These are phyloP conservation scores for Phascolomyces articulosus DNA, from an alignment of 371 early-diverging fungal species.

Conservation along the genomic window DNA sequence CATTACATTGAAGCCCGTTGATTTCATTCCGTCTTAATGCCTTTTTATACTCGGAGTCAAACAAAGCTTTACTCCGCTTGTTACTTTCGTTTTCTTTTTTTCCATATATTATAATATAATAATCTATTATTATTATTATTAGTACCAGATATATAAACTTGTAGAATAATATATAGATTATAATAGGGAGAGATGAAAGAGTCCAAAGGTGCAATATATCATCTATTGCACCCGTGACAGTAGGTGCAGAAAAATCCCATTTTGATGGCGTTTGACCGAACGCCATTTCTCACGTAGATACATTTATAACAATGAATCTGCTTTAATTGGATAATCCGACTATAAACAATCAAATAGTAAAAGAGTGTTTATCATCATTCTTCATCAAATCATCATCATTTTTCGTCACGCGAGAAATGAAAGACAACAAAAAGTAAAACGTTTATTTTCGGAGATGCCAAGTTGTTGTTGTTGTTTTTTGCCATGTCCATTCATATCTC, in stretches of 20 bases:
- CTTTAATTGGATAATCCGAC: not conserved
- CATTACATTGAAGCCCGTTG: not conserved
- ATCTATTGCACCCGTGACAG: constrained; percentile 8
- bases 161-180: no score
- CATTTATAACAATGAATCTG: not conserved
- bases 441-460: not conserved
- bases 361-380: no score
- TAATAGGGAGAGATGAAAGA: not conserved
- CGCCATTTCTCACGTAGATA: constrained; percentile 5
- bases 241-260: constrained; percentile 10
- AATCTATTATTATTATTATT: no score
- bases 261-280: constrained; percentile 15
- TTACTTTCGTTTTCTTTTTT: no score
- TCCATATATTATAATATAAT: no score
- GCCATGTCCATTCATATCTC: no score
- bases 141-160: no score
- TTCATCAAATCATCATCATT: constrained; percentile 1
- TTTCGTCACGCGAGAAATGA: not conserved
- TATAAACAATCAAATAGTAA: no score
- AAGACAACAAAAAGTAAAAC: not conserved
- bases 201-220: no score
- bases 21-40: not conserved
- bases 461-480: no score
- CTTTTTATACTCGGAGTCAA: constrained; percentile 1
- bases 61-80: constrained; percentile 11